phyloP scores from a whole-genome alignment of 2,329 filamentous ascomycete genomes.

The Davidsoniella neocaledoniae region DNA sequence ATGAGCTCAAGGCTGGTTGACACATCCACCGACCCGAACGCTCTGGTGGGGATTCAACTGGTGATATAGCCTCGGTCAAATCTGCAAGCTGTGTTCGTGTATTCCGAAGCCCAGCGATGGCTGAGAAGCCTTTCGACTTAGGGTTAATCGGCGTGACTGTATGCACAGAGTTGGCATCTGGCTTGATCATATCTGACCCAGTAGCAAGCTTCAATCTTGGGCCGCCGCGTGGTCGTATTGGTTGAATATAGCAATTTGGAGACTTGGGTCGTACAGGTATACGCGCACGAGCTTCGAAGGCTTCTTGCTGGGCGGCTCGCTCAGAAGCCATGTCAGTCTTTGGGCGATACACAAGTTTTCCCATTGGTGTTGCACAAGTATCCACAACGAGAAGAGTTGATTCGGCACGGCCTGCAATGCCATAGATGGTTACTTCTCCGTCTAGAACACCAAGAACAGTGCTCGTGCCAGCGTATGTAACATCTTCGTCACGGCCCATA shows the following conservation, averaged over 20 bases:
- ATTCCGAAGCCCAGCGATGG: too few species aligned
- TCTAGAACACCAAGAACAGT: conserved; percentile 48
- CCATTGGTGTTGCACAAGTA: conserved; percentile 29
- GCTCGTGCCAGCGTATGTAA: conserved; percentile 56
- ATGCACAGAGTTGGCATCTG: neutral
- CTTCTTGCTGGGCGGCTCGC: neutral
- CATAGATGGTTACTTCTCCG: conserved; percentile 52
- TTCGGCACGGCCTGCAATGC: conserved; percentile 50
- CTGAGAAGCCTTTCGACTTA: neutral
- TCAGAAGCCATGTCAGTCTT: conserved; percentile 10
- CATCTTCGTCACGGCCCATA: conserved; percentile 46
- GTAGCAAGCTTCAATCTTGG: neutral
- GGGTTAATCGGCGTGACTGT: conserved; percentile 2
- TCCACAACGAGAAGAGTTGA: conserved; percentile 53
- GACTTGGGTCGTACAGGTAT: neutral
- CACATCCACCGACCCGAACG: too few species aligned
- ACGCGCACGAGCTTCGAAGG: neutral
- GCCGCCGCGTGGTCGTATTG: neutral
- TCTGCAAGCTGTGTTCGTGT: too few species aligned
- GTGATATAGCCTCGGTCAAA: too few species aligned
- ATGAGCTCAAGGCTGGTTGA: too few species aligned
- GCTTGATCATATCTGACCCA: neutral
- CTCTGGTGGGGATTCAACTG: too few species aligned
- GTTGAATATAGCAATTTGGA: neutral
- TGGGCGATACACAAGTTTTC: conserved; percentile 26